A percentile compares a stretch with the other conserved stretches of the same genome.
Evolutionary conservation across 2,329 filamentous ascomycete species (phyloP).

Genomic region (Aspergillus pseudoviridinutans): DNA sequence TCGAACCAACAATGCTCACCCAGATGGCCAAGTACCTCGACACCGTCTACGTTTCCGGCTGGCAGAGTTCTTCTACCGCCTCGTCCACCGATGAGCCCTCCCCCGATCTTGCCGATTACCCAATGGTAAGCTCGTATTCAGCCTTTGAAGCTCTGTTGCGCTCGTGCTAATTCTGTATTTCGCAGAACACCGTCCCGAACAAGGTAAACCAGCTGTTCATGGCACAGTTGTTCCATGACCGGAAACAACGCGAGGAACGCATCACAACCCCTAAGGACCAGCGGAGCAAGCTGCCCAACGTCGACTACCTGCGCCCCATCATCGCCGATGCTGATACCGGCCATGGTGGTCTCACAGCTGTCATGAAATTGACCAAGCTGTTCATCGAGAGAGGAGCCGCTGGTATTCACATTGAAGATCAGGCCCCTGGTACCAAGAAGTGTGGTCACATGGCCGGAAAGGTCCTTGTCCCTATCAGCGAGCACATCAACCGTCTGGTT

Average conservation of each 20-base stretch:
- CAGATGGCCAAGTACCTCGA: constrained; percentile 99
- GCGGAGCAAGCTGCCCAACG: constrained; percentile 69
- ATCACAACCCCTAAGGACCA: constrained; percentile 69
- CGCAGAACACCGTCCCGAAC: constrained; percentile 90
- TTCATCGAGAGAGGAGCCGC: constrained; percentile 96
- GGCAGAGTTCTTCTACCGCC: constrained; percentile 96
- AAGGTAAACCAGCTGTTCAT: constrained; percentile 98
- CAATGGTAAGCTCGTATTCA: constrained; percentile 59
- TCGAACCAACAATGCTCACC: constrained; percentile 97
- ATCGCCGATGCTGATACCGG: constrained; percentile 96
- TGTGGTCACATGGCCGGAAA: constrained; percentile 99
- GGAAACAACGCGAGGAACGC: constrained; percentile 96
- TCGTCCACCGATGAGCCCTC: constrained; percentile 93
- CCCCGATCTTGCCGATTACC: constrained; percentile 96
- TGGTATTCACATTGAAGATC: constrained; percentile 98
- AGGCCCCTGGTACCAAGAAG: constrained; percentile 98
- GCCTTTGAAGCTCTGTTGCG: not conserved
- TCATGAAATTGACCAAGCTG: constrained; percentile 99
- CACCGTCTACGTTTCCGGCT: constrained; percentile 97
- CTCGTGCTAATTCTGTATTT: constrained; percentile 9
- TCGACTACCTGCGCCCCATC: constrained; percentile 94
- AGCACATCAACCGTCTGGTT: constrained; percentile 97
- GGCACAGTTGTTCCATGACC: constrained; percentile 98
- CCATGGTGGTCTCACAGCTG: constrained; percentile 93
- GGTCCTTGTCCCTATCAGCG: constrained; percentile 90